Conservation (phyloP, 2,329 filamentous ascomycete species). For the Arthrobotrys conoides region DNA sequence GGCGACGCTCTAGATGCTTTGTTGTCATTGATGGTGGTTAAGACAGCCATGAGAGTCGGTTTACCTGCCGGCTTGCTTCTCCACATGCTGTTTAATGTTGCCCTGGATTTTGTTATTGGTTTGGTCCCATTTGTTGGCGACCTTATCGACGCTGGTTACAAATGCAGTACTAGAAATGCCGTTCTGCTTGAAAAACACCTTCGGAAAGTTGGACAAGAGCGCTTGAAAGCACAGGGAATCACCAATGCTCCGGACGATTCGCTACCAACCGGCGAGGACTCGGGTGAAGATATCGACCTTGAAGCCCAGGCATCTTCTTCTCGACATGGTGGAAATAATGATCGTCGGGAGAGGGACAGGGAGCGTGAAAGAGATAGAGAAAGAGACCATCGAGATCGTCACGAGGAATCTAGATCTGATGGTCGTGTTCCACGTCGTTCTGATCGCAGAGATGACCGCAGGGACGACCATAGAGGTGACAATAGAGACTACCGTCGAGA, state of each 20-base stretch:
- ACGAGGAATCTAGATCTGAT: conserved; percentile 8
- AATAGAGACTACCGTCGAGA: conserved; percentile 10
- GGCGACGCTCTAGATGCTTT: conserved; percentile 82
- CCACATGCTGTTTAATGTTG: conserved; percentile 85
- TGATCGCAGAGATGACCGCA: conserved; percentile 9
- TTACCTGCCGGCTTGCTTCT: conserved; percentile 75
- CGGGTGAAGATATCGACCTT: conserved; percentile 48
- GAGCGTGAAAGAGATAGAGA: conserved; percentile 8
- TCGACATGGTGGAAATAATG: conserved; percentile 26
- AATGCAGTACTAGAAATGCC: conserved; percentile 80
- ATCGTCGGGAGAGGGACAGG: conserved; percentile 26
- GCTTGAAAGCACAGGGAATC: conserved; percentile 48
- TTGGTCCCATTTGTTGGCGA: conserved; percentile 84
- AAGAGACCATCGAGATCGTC: conserved; percentile 23
- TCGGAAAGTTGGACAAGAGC: conserved; percentile 76
- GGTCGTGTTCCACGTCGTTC: conserved; percentile 17
- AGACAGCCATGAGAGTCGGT: conserved; percentile 81
- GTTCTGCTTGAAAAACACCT: conserved; percentile 78
- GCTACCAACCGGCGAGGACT: conserved; percentile 43
- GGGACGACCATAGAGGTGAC: conserved; percentile 19
- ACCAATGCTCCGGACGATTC: conserved; percentile 32
- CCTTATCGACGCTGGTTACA: conserved; percentile 78
- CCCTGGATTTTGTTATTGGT: conserved; percentile 80
- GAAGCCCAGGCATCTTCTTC: conserved; percentile 44
- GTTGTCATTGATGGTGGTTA: conserved; percentile 81